These are phyloP conservation scores for Penstemon barbatus DNA, from an alignment of 257 asterid species.

Conservation along the genomic window DNA sequence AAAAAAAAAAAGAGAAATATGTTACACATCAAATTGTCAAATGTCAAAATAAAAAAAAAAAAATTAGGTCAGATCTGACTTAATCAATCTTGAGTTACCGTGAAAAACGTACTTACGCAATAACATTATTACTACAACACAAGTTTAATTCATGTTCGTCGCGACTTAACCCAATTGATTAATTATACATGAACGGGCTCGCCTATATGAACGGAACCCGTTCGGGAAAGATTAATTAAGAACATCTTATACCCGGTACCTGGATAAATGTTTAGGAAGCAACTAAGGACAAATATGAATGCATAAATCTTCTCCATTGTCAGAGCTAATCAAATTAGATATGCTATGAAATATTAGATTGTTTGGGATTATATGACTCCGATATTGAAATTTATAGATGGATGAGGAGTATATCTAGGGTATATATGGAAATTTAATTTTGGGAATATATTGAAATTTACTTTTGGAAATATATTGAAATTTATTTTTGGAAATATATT, in stretches of 20 bases:
- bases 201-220: no score
- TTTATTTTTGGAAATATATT: no score
- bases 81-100: no score
- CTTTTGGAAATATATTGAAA: not conserved
- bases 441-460: not conserved
- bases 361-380: not conserved
- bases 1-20: not conserved
- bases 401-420: not conserved
- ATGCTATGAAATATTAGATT: not conserved
- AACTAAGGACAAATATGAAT: not conserved
- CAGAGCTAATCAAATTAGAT: not conserved
- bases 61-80: no score
- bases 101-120: no score
- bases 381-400: not conserved
- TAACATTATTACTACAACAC: no score
- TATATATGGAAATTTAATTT: not conserved
- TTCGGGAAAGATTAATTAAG: no score
- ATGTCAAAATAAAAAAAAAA: no score
- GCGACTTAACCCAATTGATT: no score
- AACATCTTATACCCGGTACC: not conserved
- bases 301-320: not conserved
- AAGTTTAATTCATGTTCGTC: no score
- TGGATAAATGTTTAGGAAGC: conserved; percentile 16
- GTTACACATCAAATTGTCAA: no score
- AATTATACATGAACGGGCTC: no score